Percentiles rank a stretch among this genome's conserved stretches.
These are phyloP conservation scores for Rheum nobile DNA, from an alignment of 148 eudicot species.

Conservation along the genomic window DNA sequence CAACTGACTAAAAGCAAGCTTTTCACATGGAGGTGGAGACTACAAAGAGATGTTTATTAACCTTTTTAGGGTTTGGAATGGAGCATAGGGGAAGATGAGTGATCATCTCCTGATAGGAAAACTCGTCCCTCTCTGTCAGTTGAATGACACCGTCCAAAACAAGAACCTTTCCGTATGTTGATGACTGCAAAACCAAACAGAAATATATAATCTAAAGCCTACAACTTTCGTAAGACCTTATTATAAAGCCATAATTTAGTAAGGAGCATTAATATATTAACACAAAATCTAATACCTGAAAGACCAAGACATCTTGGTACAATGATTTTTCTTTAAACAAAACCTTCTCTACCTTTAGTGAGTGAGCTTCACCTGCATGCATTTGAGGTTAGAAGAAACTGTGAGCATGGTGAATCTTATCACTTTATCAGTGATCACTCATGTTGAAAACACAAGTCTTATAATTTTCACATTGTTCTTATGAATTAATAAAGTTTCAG, in stretches of 20 bases:
- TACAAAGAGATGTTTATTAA: conserved; percentile 13
- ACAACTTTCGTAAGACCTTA: not conserved
- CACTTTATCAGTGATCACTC: too few species aligned
- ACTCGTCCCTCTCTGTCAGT: conserved; percentile 95
- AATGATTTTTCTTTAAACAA: conserved; percentile 77
- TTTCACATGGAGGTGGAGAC: too few species aligned
- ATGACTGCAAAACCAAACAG: conserved; percentile 43
- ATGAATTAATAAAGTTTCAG: too few species aligned
- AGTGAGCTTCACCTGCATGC: conserved; percentile 96
- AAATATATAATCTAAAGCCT: not conserved
- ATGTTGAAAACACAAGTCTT: not conserved
- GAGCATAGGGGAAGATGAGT: conserved; percentile 90
- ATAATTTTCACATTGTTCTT: not conserved
- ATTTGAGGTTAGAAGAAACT: conserved; percentile 22
- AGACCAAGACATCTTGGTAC: conserved; percentile 85
- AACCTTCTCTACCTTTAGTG: conserved; percentile 79
- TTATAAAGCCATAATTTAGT: not conserved
- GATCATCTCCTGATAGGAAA: conserved; percentile 97
- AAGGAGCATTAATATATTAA: not conserved
- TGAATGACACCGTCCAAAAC: conserved; percentile 93
- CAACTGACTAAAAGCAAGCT: too few species aligned
- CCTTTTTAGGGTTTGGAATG: conserved; percentile 93
- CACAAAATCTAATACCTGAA: conserved; percentile 40
- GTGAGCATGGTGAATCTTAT: not conserved
- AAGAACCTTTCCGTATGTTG: conserved; percentile 91